Base-by-base conservation (phyloP, 805 yeast genomes). In the Candida piceae region DNA sequence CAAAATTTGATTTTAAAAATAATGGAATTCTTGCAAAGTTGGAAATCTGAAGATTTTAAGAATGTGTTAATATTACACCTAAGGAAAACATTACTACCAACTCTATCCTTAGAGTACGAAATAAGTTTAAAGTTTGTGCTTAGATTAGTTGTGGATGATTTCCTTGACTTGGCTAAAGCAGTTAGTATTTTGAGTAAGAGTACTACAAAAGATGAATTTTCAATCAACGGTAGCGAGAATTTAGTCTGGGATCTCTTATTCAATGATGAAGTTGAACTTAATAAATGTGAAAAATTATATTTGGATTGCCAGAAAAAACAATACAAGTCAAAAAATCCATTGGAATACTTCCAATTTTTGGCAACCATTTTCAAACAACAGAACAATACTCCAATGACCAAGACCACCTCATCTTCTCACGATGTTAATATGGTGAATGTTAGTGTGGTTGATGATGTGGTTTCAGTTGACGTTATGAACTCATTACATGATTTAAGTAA, bases 121-220 rank as follows among this genome's bases (percentile, higher is more conserved):
- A 43, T 56, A 17, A 60, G 65, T 36, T 44, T 60, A 31, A 66
- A 58, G 27, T 53, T 70, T 10, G 44, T 69, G 6, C 38, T 61
- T n/a, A 62, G 57, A 20, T 40, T 72, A 29, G 47, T 71, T 1
- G 39, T 62, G 10, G 60, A 66, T 35, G 67, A 62, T 15, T 55
- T 70, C 28, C 42, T 67, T 3, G 45, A 52, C 3, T 32, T 72
- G 4, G 51, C 60, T 12, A 44, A 58, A 2, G 45, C 69, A 1
- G 52, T 64, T 5, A 64, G 62, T 12, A 46, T 67, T 5, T 48
- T 53, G 53, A 60, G 29, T 16, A 41, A 36, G 17, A 23, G 30
- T 22, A 28, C 20, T 31, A 31, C 26, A 4, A 44, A 40, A 18
- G 52, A 49, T 36, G 52, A 48, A 13, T 49, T 46, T 34, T 38